phyloP scores from a whole-genome alignment of 2,329 filamentous ascomycete genomes.

The Pezicula radicicola region DNA sequence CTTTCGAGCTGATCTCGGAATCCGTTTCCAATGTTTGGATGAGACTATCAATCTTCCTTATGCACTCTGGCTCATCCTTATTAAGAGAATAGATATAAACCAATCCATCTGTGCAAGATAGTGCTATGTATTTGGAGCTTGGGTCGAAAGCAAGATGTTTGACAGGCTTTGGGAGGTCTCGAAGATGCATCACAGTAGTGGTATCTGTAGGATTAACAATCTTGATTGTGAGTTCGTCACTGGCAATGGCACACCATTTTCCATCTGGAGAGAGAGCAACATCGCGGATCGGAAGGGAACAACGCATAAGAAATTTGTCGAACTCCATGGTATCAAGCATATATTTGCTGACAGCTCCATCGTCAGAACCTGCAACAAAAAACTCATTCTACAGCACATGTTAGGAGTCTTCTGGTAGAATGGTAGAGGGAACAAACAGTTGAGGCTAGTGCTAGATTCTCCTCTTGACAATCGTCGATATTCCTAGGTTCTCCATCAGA shows the following conservation, averaged over 20 bases:
- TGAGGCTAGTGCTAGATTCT: conserved; percentile 76
- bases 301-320: conserved; percentile 79
- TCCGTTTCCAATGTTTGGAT: conserved; percentile 78
- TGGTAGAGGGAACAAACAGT: conserved; percentile 39
- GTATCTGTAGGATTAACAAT: conserved; percentile 81
- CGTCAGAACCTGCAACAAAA: conserved; percentile 87
- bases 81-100: conserved; percentile 87
- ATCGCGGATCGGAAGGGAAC: conserved; percentile 82
- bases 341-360: conserved; percentile 94
- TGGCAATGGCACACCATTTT: conserved; percentile 91
- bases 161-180: conserved; percentile 82
- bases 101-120: conserved; percentile 85
- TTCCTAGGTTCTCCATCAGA: conserved; percentile 90
- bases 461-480: conserved; percentile 86
- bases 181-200: conserved; percentile 70
- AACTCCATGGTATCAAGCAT: conserved; percentile 72
- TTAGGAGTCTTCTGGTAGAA: conserved; percentile 9
- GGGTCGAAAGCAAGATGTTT: conserved; percentile 90
- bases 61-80: conserved; percentile 73
- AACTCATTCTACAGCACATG: conserved; percentile 58
- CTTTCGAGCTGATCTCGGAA: conserved; percentile 69
- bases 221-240: conserved; percentile 91
- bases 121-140: conserved; percentile 68
- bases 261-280: conserved; percentile 77
- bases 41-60: conserved; percentile 81